Evolutionary conservation across 106 monocot species (phyloP).

Genomic region (Amphibolis antarctica): DNA sequence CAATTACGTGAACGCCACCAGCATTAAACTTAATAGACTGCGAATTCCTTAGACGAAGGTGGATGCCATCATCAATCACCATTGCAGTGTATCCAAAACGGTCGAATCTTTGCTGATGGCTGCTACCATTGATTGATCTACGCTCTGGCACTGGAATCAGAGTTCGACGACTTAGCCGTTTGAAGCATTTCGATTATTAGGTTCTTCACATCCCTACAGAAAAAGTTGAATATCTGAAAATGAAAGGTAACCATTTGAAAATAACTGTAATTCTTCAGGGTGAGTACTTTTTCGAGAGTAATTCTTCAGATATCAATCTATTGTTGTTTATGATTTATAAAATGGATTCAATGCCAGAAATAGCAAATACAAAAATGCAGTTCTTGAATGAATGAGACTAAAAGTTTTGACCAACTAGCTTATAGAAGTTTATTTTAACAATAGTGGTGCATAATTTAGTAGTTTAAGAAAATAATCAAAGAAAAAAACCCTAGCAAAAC

Average conservation of each 20-base stretch:
- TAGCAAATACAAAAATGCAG: not conserved
- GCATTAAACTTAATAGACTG: too few species aligned
- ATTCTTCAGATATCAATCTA: too few species aligned
- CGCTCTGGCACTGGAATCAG: not conserved
- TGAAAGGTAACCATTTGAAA: not conserved
- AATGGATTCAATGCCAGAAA: not conserved
- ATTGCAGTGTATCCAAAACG: too few species aligned
- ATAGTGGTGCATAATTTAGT: too few species aligned
- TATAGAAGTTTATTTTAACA: too few species aligned
- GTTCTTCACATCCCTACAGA: slow-evolving; percentile 80
- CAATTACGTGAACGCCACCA: too few species aligned
- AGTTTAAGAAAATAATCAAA: not conserved
- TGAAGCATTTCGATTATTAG: slow-evolving; percentile 92
- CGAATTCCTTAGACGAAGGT: too few species aligned
- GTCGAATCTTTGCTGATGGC: too few species aligned
- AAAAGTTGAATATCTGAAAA: not conserved
- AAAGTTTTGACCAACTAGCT: not conserved
- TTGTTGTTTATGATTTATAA: too few species aligned
- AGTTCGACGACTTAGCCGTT: slow-evolving; percentile 30
- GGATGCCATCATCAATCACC: too few species aligned
- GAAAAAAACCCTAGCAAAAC: not conserved
- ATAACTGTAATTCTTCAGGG: not conserved
- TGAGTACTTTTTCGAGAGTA: too few species aligned
- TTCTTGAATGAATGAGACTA: not conserved
- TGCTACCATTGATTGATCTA: too few species aligned